These are phyloP conservation scores for Euphorbia schlechtendalii DNA, from an alignment of 441 rosid genomes.

Conservation along the genomic window DNA sequence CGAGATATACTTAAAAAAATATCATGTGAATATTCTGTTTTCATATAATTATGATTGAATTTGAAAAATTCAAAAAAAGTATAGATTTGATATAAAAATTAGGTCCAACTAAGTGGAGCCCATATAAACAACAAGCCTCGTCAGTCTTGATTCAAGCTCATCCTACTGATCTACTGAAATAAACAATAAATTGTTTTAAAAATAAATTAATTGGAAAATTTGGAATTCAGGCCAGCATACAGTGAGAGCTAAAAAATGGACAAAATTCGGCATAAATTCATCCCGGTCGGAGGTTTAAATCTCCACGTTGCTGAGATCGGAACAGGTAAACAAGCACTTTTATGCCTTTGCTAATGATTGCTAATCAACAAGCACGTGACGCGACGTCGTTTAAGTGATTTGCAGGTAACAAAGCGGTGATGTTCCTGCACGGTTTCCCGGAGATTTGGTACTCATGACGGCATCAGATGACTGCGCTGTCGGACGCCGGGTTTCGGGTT, in stretches of 20 bases:
- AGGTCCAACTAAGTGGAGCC: no score
- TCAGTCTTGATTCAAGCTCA: no score
- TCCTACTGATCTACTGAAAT: no score
- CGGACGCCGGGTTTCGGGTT: constrained; percentile 39
- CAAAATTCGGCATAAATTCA: constrained; percentile 34
- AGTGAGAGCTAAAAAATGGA: constrained; percentile 24
- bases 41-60: no score
- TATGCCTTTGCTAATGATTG: background rate
- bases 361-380: background rate
- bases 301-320: constrained; percentile 46
- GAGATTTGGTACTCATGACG: constrained; percentile 66
- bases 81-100: no score
- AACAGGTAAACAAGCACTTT: constrained; percentile 18
- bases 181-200: no score
- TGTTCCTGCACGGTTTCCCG: constrained; percentile 59
- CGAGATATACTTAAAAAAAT: no score
- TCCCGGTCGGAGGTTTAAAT: constrained; percentile 28
- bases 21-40: no score
- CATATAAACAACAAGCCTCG: no score
- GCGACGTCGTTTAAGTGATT: background rate
- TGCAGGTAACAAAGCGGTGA: constrained; percentile 34
- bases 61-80: no score
- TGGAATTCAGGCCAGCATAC: no score
- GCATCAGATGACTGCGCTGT: constrained; percentile 50
- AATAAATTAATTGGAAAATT: no score